phyloP scores from a whole-genome alignment of 2,329 filamentous ascomycete species.

The Celoporthe dispersa region DNA sequence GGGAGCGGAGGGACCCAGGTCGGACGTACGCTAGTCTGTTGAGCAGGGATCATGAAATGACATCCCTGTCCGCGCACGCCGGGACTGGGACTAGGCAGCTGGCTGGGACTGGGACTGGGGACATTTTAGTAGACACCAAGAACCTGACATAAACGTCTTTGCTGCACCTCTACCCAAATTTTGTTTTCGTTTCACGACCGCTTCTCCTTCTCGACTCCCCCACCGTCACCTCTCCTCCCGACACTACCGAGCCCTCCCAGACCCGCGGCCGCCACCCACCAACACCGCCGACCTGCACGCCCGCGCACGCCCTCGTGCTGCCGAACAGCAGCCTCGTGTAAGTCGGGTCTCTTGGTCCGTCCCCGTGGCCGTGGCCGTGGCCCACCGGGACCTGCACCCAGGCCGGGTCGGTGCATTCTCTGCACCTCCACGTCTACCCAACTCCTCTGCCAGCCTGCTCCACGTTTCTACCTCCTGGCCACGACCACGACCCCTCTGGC shows the following conservation, averaged over 20 bases:
- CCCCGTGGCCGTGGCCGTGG: constrained; percentile 24
- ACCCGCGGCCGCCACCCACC: constrained; percentile 14
- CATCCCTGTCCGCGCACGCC: constrained; percentile 17
- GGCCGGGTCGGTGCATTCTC: constrained; percentile 30
- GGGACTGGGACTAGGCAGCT: constrained; percentile 12
- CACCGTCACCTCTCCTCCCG: constrained; percentile 19
- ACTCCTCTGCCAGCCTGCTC: constrained; percentile 23
- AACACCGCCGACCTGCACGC: constrained; percentile 16
- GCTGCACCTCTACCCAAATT: constrained; percentile 28
- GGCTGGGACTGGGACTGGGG: not conserved
- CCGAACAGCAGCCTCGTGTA: constrained; percentile 31
- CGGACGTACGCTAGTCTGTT: constrained; percentile 17
- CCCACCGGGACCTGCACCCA: constrained; percentile 28
- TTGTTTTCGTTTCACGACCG: constrained; percentile 31
- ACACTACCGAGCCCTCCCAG: constrained; percentile 17
- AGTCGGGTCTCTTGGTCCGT: constrained; percentile 26
- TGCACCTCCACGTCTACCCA: constrained; percentile 31
- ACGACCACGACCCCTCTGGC: constrained; percentile 25
- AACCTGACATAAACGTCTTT: constrained; percentile 13
- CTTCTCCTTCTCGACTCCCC: constrained; percentile 27
- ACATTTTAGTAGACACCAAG: constrained; percentile 9
- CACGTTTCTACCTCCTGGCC: constrained; percentile 27
- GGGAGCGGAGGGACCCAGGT: constrained; percentile 30
- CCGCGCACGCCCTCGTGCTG: constrained; percentile 13
- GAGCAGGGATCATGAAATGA: constrained; percentile 15